A percentile compares a stretch with the other conserved stretches of the same genome.
Evolutionary conservation across 1,284 basidiomycete species (phyloP).

Genomic region (Pseudozyma thailandica): DNA sequence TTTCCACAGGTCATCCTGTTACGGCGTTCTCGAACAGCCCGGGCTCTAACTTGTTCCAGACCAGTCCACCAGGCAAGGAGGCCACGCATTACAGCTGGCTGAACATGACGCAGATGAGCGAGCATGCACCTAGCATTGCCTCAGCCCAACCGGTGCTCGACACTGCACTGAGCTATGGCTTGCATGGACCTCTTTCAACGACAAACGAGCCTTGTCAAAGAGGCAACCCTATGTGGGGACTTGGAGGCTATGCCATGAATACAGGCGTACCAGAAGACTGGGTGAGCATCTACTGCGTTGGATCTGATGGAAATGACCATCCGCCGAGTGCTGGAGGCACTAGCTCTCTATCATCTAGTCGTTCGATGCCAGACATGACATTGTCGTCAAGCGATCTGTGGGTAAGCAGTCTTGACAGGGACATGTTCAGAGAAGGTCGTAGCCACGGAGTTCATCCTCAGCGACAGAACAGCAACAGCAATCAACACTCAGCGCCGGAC

Average conservation of each 20-base stretch:
- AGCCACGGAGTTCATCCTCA: neutral
- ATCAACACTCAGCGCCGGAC: neutral
- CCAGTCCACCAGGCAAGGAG: neutral
- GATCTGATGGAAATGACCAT: neutral
- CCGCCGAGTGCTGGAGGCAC: slow-evolving; percentile 2
- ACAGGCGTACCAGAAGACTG: neutral
- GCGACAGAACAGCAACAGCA: neutral
- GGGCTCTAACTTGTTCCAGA: neutral
- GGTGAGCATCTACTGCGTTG: neutral
- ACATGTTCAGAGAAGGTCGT: neutral
- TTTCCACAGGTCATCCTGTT: neutral
- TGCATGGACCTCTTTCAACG: neutral
- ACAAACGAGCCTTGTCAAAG: neutral
- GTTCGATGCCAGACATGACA: slow-evolving; percentile 11
- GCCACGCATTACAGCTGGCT: neutral
- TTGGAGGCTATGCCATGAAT: neutral
- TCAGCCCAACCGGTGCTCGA: neutral
- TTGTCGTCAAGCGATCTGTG: slow-evolving; percentile 11
- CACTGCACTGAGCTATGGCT: neutral
- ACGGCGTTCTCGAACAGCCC: neutral
- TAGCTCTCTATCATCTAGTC: slow-evolving; percentile 12
- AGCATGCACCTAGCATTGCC: neutral
- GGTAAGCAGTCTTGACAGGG: slow-evolving; percentile 1
- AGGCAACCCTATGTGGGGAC: slow-evolving; percentile 21
- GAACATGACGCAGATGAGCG: neutral